Evolutionary conservation across 495 filamentous ascomycete genomes (phyloP).

Genomic region (Oidiodendron maius): DNA sequence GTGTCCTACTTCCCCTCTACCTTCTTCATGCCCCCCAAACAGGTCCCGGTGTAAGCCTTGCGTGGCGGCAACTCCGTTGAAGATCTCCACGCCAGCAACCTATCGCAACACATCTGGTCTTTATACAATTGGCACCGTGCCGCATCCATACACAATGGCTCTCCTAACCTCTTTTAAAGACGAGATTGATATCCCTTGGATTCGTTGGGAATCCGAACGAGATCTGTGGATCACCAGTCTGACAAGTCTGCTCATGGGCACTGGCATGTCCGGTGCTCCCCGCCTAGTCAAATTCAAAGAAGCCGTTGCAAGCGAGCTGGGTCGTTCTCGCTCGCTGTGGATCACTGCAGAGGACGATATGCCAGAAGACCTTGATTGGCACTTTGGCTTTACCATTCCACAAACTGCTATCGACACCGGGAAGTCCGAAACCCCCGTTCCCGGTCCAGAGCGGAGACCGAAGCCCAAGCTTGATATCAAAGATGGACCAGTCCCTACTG

Average conservation of each 20-base stretch:
- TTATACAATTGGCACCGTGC: slow-evolving; percentile 81
- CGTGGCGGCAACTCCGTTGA: slow-evolving; percentile 46
- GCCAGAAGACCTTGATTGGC: slow-evolving; percentile 69
- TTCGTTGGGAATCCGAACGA: slow-evolving; percentile 70
- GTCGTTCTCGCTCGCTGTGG: slow-evolving; percentile 61
- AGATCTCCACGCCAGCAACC: slow-evolving; percentile 49
- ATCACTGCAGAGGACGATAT: slow-evolving; percentile 65
- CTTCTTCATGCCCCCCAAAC: slow-evolving; percentile 84
- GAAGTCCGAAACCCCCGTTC: slow-evolving; percentile 43
- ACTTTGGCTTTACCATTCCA: slow-evolving; percentile 80
- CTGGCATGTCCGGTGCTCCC: slow-evolving; percentile 50
- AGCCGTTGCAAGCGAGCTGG: slow-evolving; percentile 60
- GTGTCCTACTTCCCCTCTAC: slow-evolving; percentile 66
- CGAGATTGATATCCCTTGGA: slow-evolving; percentile 54
- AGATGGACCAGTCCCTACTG: slow-evolving; percentile 42
- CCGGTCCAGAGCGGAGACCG: slow-evolving; percentile 28
- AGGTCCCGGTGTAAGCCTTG: slow-evolving; percentile 66
- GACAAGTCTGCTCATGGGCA: slow-evolving; percentile 63
- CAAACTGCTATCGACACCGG: slow-evolving; percentile 42
- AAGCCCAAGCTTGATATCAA: slow-evolving; percentile 30
- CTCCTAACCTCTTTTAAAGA: slow-evolving; percentile 46
- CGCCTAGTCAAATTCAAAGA: slow-evolving; percentile 77
- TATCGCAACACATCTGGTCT: slow-evolving; percentile 56
- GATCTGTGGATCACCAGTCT: slow-evolving; percentile 73
- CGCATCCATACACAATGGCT: slow-evolving; percentile 81